These are phyloP conservation scores for Fremontodendron californicum DNA, from an alignment of 345 rosid species.

Conservation along the genomic window DNA sequence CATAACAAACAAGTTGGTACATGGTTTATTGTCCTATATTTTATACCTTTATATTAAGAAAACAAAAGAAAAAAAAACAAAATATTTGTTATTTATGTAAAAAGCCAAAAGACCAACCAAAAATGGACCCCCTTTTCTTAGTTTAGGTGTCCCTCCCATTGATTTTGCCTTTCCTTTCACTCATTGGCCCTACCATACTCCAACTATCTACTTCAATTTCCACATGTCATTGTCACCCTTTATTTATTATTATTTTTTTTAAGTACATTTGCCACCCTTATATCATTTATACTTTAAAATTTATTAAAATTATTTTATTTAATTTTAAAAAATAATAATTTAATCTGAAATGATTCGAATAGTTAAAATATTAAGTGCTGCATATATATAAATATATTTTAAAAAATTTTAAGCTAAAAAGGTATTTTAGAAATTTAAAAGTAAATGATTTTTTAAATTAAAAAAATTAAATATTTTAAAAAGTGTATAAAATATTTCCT, in stretches of 20 bases:
- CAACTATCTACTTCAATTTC: neutral
- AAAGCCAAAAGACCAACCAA: neutral
- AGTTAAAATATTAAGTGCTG: too few species aligned
- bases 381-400: too few species aligned
- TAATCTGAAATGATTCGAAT: too few species aligned
- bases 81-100: neutral
- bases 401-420: too few species aligned
- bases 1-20: neutral
- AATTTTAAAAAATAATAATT: too few species aligned
- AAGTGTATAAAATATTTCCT: too few species aligned
- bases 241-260: too few species aligned
- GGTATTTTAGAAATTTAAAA: too few species aligned
- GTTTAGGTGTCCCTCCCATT: neutral
- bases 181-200: neutral
- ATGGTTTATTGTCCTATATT: neutral
- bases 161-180: slow-evolving; percentile 3
- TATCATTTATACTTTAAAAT: neutral
- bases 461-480: too few species aligned
- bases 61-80: neutral
- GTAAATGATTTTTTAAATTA: too few species aligned
- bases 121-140: neutral
- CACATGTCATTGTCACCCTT: neutral
- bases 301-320: too few species aligned
- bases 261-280: neutral
- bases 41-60: neutral